phyloP scores from a whole-genome alignment of 1,284 basidiomycete species.

The Ceratobasidium sp. region DNA sequence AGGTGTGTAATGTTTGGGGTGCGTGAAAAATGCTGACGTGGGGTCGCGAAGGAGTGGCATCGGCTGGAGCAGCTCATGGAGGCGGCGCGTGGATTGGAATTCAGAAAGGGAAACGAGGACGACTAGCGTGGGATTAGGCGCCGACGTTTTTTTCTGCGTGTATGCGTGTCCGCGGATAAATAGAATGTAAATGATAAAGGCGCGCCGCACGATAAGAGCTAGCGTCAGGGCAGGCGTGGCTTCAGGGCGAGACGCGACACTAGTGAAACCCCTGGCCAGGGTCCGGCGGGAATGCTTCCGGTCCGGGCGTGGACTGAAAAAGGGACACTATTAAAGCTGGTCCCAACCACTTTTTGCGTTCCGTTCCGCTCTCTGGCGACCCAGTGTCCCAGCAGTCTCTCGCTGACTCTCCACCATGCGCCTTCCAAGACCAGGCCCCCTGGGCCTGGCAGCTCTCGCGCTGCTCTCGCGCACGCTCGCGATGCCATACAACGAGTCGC shows the following conservation, averaged over 20 bases:
- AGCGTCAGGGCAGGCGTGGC: conserved; percentile 16
- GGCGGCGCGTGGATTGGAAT: conserved; percentile 39
- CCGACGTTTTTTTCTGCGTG: neutral
- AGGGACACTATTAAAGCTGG: neutral
- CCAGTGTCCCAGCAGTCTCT: conserved; percentile 7
- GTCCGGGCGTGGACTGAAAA: conserved; percentile 6
- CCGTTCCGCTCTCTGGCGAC: neutral
- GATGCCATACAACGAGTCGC: conserved; percentile 70
- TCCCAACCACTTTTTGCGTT: conserved; percentile 8
- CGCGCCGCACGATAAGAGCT: neutral
- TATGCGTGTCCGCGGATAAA: neutral
- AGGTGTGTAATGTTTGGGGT: conserved; percentile 51
- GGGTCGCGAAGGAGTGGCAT: conserved; percentile 37
- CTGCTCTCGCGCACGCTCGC: conserved; percentile 41
- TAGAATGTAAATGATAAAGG: neutral
- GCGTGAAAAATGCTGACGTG: neutral
- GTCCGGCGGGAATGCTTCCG: conserved; percentile 1
- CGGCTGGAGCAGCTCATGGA: conserved; percentile 42
- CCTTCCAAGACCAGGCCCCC: conserved; percentile 32
- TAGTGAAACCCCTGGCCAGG: neutral
- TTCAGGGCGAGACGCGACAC: conserved; percentile 5
- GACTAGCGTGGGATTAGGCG: conserved; percentile 13
- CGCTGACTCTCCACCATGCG: conserved; percentile 4
- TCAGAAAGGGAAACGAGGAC: conserved; percentile 16
- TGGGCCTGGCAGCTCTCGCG: conserved; percentile 38